Conservation (phyloP, 768 basidiomycete genomes). For the Lactarius akahatsu region DNA sequence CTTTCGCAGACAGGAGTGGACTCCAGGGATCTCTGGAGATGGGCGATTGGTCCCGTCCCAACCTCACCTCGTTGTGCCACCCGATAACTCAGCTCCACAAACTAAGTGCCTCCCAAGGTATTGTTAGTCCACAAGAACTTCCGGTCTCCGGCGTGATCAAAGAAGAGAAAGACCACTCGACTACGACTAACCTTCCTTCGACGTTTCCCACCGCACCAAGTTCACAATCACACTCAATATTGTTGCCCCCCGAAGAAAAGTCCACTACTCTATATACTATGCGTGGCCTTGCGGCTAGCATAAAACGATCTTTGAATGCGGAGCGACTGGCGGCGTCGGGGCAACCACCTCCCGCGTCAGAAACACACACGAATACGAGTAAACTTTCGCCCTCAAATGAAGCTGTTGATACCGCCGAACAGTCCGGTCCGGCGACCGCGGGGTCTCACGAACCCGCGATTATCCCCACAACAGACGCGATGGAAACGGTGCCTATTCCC, state of each 20-base stretch:
- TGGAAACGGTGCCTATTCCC: not conserved
- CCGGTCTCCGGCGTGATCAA: not conserved
- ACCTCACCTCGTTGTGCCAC: not conserved
- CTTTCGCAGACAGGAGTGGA: constrained; percentile 2
- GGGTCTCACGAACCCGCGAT: not conserved
- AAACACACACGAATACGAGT: not conserved
- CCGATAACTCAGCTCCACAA: not conserved
- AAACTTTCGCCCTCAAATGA: constrained; percentile 2
- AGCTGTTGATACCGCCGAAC: not conserved
- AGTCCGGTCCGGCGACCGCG: not conserved
- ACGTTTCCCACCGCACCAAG: not conserved
- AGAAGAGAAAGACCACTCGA: not conserved
- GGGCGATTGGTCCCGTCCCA: constrained; percentile 2
- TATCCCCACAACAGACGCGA: not conserved
- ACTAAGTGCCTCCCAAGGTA: not conserved
- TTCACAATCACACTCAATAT: constrained; percentile 20
- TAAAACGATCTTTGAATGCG: constrained; percentile 24
- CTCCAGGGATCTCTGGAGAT: not conserved
- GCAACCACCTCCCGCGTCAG: not conserved
- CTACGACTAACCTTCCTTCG: not conserved
- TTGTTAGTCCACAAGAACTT: not conserved
- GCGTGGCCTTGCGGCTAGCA: constrained; percentile 24
- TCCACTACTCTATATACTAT: constrained; percentile 15
- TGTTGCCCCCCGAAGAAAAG: constrained; percentile 17
- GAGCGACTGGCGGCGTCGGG: constrained; percentile 16